These are phyloP conservation scores for Aspergillus sp. DNA, from an alignment of 2,329 filamentous ascomycete species.

Conservation along the genomic window DNA sequence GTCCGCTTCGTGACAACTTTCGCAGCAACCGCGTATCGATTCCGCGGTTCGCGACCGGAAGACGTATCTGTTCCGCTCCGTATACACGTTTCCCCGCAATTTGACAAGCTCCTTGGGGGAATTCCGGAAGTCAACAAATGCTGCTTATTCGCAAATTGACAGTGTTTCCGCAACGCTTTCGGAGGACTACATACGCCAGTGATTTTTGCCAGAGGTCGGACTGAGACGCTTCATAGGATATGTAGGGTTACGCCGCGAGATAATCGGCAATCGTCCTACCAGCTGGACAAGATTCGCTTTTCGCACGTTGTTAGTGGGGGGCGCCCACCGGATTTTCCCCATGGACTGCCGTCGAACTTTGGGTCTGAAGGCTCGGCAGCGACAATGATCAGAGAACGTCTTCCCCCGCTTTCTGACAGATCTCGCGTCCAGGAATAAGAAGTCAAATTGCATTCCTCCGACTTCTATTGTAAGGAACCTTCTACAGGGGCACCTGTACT, in stretches of 20 bases:
- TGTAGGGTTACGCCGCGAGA: not conserved
- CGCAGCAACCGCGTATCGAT: not conserved
- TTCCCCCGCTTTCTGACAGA: not conserved
- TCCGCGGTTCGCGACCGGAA: not conserved
- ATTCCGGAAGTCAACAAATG: not conserved
- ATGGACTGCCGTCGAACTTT: not conserved
- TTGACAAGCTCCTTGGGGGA: not conserved
- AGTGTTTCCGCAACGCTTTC: not conserved
- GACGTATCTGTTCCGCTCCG: not conserved
- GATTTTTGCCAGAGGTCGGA: not conserved
- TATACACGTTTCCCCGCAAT: not conserved
- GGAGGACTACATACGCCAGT: not conserved
- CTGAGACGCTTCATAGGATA: not conserved
- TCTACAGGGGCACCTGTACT: not conserved
- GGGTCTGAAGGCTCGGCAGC: not conserved
- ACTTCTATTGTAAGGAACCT: not conserved
- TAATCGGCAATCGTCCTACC: not conserved
- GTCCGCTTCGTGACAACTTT: not conserved
- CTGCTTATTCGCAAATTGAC: not conserved
- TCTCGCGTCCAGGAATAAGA: not conserved
- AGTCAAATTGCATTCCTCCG: not conserved
- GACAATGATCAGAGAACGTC: not conserved
- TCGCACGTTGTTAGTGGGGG: not conserved
- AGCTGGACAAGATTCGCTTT: not conserved
- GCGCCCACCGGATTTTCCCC: not conserved